These are phyloP conservation scores for Pyrus hybrid DNA, from an alignment of 331 rosid species.

Conservation along the genomic window DNA sequence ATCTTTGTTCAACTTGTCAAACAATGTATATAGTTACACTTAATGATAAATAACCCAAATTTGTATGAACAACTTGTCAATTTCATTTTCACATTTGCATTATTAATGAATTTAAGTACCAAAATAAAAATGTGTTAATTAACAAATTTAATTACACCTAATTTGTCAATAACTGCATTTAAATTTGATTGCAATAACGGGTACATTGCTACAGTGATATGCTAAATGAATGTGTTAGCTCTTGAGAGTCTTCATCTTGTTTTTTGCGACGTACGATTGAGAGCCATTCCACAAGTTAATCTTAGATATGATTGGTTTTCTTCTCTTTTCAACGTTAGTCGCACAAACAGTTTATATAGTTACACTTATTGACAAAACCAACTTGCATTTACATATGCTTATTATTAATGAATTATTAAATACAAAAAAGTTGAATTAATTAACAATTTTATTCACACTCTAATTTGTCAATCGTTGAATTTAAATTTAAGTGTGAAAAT, in stretches of 20 bases:
- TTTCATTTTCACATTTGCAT: not conserved
- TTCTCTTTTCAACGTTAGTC: not conserved
- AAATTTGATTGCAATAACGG: too few relatives aligned
- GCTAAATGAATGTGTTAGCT: not conserved
- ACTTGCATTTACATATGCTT: not conserved
- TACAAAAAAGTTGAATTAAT: not conserved
- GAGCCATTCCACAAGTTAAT: not conserved
- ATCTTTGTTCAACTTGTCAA: too few relatives aligned
- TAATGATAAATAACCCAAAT: too few relatives aligned
- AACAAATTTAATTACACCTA: too few relatives aligned
- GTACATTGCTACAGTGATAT: not conserved
- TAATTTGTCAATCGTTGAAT: not conserved
- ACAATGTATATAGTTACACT: too few relatives aligned
- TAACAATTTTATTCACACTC: not conserved
- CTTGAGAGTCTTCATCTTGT: not conserved
- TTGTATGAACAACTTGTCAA: not conserved
- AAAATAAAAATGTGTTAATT: too few relatives aligned
- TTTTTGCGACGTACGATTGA: not conserved
- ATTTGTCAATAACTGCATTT: not conserved
- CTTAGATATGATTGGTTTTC: too few relatives aligned
- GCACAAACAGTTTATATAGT: too few relatives aligned
- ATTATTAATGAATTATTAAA: too few relatives aligned
- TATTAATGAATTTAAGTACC: not conserved
- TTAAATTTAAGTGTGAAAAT: too few relatives aligned
- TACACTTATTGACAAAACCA: not conserved